These are phyloP conservation scores for Apiotrichum porosum DNA, from an alignment of 1,284 basidiomycete genomes.

Conservation along the genomic window DNA sequence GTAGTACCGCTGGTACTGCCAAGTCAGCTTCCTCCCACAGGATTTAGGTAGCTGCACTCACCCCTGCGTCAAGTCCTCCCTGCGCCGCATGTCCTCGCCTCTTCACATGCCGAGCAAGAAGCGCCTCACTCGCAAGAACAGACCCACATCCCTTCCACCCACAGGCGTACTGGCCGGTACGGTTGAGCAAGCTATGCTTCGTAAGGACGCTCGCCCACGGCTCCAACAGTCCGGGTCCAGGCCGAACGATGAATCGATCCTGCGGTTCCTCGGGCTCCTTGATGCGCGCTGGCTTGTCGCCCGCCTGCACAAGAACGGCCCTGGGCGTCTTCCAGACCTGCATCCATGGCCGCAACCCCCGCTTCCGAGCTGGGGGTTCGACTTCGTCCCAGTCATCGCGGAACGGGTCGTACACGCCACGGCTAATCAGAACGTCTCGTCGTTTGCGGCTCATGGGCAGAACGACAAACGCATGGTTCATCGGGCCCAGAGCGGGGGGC, in stretches of 20 bases:
- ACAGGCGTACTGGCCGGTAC: constrained; percentile 21
- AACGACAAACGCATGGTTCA: constrained; percentile 1
- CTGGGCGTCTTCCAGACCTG: no score
- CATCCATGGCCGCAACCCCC: no score
- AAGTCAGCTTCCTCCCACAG: background rate
- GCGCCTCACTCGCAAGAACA: constrained; percentile 25
- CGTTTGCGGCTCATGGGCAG: constrained; percentile 3
- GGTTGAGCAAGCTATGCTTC: constrained; percentile 23
- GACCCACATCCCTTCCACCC: constrained; percentile 39
- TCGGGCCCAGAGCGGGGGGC: no score
- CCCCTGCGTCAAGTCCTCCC: constrained; percentile 18
- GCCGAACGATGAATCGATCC: constrained; percentile 24
- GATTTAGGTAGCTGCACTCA: constrained; percentile 3
- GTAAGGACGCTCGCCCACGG: constrained; percentile 26
- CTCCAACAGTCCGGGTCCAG: constrained; percentile 24
- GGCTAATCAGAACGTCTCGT: constrained; percentile 9
- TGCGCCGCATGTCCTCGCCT: constrained; percentile 20
- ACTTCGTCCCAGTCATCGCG: constrained; percentile 7
- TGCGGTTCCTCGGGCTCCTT: constrained; percentile 25
- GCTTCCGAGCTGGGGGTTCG: background rate
- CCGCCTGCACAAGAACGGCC: constrained; percentile 9
- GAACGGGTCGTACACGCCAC: constrained; percentile 11
- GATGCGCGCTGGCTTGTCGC: no score
- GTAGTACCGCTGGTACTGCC: constrained; percentile 2
- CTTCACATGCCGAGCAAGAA: constrained; percentile 27